phyloP scores from a whole-genome alignment of 768 basidiomycete species.

The Mycena sanguinolenta region DNA sequence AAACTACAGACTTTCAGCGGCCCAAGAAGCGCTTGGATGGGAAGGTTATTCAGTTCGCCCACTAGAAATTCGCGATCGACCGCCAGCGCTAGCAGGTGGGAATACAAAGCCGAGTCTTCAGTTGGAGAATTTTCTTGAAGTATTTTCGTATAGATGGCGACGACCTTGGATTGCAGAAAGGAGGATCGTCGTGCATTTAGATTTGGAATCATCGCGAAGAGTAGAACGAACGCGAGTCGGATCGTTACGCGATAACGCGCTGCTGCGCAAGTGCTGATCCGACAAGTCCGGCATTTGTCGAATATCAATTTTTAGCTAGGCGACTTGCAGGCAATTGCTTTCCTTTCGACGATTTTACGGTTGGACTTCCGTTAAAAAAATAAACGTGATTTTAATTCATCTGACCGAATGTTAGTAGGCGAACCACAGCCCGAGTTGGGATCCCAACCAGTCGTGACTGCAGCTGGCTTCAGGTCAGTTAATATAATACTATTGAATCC shows the following conservation, averaged over 20 bases:
- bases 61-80: constrained; percentile 62
- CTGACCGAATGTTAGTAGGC: too few species aligned
- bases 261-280: background rate
- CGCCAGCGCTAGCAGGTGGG: constrained; percentile 64
- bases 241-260: too few species aligned
- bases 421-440: too few species aligned
- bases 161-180: constrained; percentile 60
- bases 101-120: constrained; percentile 64
- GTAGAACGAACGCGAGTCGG: background rate
- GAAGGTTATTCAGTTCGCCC: constrained; percentile 36
- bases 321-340: too few species aligned
- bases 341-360: too few species aligned
- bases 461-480: too few species aligned
- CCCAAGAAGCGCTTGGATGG: constrained; percentile 31
- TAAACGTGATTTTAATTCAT: too few species aligned
- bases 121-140: constrained; percentile 62
- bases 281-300: too few species aligned
- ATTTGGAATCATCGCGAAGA: constrained; percentile 19
- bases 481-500: too few species aligned
- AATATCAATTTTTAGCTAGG: too few species aligned
- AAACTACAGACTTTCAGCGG: constrained; percentile 30
- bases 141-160: constrained; percentile 61
- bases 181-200: constrained; percentile 27
- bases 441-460: too few species aligned
- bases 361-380: too few species aligned